These are phyloP conservation scores for Haplographium delicatum DNA, from an alignment of 495 filamentous ascomycete species.

Conservation along the genomic window DNA sequence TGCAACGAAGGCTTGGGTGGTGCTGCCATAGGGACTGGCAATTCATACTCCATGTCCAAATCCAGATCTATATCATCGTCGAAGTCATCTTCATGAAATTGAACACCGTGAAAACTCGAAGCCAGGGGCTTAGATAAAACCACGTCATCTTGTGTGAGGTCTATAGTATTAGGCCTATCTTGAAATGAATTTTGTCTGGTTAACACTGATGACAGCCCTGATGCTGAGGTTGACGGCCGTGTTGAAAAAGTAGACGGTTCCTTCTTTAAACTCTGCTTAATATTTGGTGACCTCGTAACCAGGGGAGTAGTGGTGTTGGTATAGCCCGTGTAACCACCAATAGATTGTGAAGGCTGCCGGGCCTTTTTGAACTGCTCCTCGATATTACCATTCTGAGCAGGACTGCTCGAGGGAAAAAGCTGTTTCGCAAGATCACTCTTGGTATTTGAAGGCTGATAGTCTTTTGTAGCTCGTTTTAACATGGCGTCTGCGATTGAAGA, in stretches of 20 bases:
- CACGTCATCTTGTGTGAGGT: conserved; percentile 9
- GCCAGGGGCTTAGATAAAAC: conserved; percentile 14
- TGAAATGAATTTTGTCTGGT: conserved; percentile 39
- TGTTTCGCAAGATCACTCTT: conserved; percentile 36
- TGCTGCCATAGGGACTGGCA: conserved; percentile 33
- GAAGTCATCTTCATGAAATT: conserved; percentile 61
- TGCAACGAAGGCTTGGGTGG: conserved; percentile 24
- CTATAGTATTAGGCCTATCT: conserved; percentile 27
- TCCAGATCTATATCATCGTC: conserved; percentile 63
- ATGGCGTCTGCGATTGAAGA: conserved; percentile 32
- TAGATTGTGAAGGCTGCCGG: conserved; percentile 20
- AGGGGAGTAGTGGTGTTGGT: conserved; percentile 14
- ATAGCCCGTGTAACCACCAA: conserved; percentile 18
- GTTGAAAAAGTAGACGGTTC: conserved; percentile 8
- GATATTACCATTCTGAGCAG: conserved; percentile 26
- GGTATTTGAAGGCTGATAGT: conserved; percentile 23
- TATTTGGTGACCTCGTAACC: conserved; percentile 20
- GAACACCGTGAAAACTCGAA: conserved; percentile 29
- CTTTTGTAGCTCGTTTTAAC: conserved; percentile 33
- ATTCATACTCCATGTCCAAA: conserved; percentile 50
- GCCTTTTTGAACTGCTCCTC: conserved; percentile 28
- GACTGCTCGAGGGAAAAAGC: conserved; percentile 46
- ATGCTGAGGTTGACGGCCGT: conserved; percentile 14
- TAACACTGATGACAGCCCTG: conserved; percentile 37
- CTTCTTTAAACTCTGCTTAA: conserved; percentile 6